Evolutionary conservation across 257 asterid genomes (phyloP).

Genomic region (Capsicum pubescens): DNA sequence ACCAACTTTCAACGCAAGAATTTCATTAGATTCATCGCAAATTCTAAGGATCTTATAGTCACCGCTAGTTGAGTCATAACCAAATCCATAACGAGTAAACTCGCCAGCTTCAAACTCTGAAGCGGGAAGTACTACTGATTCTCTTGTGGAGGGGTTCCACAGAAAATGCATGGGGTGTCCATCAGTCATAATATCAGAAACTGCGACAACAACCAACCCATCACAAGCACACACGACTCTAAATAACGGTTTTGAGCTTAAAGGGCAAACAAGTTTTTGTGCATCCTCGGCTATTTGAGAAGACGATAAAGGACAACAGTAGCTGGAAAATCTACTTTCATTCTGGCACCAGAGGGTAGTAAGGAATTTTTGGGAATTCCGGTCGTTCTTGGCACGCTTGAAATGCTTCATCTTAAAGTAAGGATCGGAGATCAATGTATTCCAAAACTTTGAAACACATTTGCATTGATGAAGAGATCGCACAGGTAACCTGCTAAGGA

Average conservation of each 20-base stretch:
- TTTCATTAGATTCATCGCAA: neutral
- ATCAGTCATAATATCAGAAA: neutral
- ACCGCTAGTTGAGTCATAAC: neutral
- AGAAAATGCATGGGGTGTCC: neutral
- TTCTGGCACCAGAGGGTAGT: neutral
- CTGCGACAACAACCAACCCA: neutral
- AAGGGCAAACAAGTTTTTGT: neutral
- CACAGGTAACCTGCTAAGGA: neutral
- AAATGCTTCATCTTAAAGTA: neutral
- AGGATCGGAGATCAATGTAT: neutral
- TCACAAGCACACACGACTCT: neutral
- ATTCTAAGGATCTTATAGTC: slow-evolving; percentile 3
- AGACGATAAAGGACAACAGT: neutral
- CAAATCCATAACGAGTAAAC: neutral
- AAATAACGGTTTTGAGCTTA: neutral
- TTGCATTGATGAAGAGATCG: neutral
- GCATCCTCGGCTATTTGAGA: neutral
- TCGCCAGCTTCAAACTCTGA: neutral
- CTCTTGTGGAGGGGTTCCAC: slow-evolving; percentile 8
- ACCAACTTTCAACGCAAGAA: neutral
- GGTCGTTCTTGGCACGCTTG: neutral
- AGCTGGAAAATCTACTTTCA: neutral
- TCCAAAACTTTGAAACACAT: neutral
- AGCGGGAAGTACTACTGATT: neutral
- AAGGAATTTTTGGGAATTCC: neutral